Conservation (phyloP, 2,329 filamentous ascomycete genomes). For the Microcyclospora tardicrescens region DNA sequence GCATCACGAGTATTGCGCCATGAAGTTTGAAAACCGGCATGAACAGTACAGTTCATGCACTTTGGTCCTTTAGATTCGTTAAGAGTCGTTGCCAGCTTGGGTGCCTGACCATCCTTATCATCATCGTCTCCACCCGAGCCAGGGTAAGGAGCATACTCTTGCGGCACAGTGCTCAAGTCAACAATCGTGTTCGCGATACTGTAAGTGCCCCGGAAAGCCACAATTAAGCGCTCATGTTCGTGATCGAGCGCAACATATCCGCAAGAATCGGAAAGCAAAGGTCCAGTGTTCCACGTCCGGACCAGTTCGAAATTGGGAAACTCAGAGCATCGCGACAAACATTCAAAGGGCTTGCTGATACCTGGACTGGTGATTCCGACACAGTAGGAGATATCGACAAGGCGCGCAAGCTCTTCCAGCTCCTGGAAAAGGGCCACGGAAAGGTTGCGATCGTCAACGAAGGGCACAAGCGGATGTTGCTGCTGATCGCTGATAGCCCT, state of each 20-base stretch:
- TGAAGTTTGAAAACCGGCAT: constrained; percentile 75
- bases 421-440: constrained; percentile 58
- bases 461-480: constrained; percentile 20
- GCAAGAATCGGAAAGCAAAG: constrained; percentile 76
- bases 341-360: constrained; percentile 70
- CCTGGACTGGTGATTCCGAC: constrained; percentile 76
- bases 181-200: constrained; percentile 83
- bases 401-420: constrained; percentile 74
- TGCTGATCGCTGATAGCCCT: constrained; percentile 12
- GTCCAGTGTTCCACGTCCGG: constrained; percentile 80
- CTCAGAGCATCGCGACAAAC: constrained; percentile 70
- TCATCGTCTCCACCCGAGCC: constrained; percentile 31
- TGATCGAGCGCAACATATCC: constrained; percentile 90
- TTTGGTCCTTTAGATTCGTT: constrained; percentile 26
- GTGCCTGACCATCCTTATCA: constrained; percentile 16
- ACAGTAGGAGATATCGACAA: constrained; percentile 92
- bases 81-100: neutral
- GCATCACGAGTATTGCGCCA: constrained; percentile 63
- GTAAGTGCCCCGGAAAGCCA: constrained; percentile 91
- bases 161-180: constrained; percentile 78
- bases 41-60: constrained; percentile 82
- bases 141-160: constrained; percentile 82
- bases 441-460: constrained; percentile 30
- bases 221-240: constrained; percentile 52
- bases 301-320: constrained; percentile 70